Evolutionary conservation across 78 protist species (phyloP).

Genomic region (Trichosphaerium sp.): DNA sequence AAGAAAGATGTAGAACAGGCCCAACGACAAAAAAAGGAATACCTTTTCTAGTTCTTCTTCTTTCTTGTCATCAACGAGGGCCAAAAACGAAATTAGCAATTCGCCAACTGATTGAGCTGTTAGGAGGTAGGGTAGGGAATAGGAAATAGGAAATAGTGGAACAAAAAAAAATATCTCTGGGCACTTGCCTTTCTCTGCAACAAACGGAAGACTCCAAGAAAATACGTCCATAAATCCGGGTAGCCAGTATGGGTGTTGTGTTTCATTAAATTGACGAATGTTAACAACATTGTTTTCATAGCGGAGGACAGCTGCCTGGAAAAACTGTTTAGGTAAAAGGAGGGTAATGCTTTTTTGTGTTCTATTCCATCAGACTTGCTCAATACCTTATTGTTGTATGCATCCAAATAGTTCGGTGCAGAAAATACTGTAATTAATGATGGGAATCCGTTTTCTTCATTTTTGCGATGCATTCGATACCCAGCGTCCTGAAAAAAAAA

Average conservation of each 20-base stretch:
- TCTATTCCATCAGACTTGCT: too few species aligned
- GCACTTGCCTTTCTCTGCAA: conserved; percentile 74
- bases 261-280: conserved; percentile 84
- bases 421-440: conserved; percentile 95
- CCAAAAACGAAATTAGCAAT: conserved; percentile 15
- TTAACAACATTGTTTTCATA: conserved; percentile 88
- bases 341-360: too few species aligned
- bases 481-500: conserved; percentile 32
- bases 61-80: conserved; percentile 61
- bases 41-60: conserved; percentile 35
- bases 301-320: conserved; percentile 49
- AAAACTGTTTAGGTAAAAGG: neutral
- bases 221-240: conserved; percentile 98
- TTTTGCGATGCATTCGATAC: conserved; percentile 71
- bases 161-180: neutral
- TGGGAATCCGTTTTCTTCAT: conserved; percentile 84
- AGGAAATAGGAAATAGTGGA: conserved; percentile 18
- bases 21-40: neutral
- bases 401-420: conserved; percentile 97
- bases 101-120: conserved; percentile 42
- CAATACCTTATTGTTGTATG: conserved; percentile 86
- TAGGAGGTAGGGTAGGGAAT: neutral
- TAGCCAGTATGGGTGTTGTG: conserved; percentile 95
- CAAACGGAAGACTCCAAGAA: conserved; percentile 97
- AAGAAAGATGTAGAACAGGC: neutral